Percentiles rank a stretch among this genome's conserved stretches.
phyloP scores from a whole-genome alignment of 768 basidiomycete genomes.

The Lactifluus pinguis region DNA sequence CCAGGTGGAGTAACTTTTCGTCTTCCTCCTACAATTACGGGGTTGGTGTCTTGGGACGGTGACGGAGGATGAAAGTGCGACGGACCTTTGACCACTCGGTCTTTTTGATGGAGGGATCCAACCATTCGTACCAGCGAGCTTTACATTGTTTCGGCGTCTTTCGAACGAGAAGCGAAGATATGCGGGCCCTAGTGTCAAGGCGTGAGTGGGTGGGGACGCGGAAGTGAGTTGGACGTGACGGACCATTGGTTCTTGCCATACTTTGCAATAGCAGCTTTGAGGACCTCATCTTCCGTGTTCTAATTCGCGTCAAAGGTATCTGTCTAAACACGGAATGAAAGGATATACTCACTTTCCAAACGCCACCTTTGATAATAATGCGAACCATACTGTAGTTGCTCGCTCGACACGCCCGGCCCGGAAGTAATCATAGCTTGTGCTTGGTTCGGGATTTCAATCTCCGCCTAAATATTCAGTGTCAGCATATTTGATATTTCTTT shows the following conservation, averaged over 20 bases:
- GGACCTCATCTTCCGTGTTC: constrained; percentile 97
- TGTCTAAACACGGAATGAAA: neutral
- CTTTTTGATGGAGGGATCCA: constrained; percentile 99
- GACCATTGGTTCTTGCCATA: constrained; percentile 96
- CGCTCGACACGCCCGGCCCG: neutral
- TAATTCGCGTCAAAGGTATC: constrained; percentile 24
- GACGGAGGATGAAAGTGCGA: neutral
- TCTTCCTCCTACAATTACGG: constrained; percentile 68
- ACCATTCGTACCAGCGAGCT: constrained; percentile 98
- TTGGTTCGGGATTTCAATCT: neutral
- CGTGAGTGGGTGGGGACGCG: constrained; percentile 5
- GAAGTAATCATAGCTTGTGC: neutral
- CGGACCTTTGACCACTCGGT: constrained; percentile 97
- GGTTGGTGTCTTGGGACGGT: neutral
- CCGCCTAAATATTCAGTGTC: neutral
- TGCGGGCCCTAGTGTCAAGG: constrained; percentile 72
- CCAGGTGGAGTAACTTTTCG: constrained; percentile 94
- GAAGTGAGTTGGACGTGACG: constrained; percentile 12
- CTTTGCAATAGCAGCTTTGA: constrained; percentile 97
- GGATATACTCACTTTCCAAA: constrained; percentile 59
- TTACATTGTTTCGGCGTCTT: constrained; percentile 99
- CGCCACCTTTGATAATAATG: constrained; percentile 89
- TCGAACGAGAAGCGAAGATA: constrained; percentile 92
- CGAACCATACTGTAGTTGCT: constrained; percentile 50
- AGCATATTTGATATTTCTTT: neutral